Percentiles rank a stretch among this genome's conserved stretches.
Conservation (phyloP, 2,329 filamentous ascomycete genomes). For the Polytolypa hystricis region DNA sequence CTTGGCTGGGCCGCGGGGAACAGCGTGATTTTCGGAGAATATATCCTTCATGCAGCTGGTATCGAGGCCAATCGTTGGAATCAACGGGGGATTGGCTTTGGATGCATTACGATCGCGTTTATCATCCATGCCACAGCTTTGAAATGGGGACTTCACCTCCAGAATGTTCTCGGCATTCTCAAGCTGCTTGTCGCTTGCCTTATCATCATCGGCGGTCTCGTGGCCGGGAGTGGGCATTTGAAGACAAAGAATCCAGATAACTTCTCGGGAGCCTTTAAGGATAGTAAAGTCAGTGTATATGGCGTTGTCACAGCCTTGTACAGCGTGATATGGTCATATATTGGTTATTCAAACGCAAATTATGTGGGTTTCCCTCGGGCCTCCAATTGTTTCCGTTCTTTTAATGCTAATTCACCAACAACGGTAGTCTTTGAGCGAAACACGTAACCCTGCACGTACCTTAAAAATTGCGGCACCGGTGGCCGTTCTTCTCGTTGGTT, state of each 20-base stretch:
- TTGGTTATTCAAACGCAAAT: conserved; percentile 52
- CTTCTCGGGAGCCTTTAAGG: conserved; percentile 29
- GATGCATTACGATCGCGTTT: conserved; percentile 38
- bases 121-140: conserved; percentile 38
- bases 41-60: conserved; percentile 38
- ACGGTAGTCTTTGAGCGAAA: conserved; percentile 39
- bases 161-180: conserved; percentile 39
- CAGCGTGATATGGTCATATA: conserved; percentile 51
- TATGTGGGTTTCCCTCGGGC: conserved; percentile 34
- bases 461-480: conserved; percentile 46
- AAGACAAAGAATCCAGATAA: conserved; percentile 27
- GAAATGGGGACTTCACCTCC: conserved; percentile 37
- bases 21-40: conserved; percentile 42
- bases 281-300: conserved; percentile 26
- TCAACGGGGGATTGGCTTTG: conserved; percentile 38
- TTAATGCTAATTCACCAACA: conserved; percentile 14
- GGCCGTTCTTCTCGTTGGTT: conserved; percentile 43
- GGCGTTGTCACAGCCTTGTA: conserved; percentile 50
- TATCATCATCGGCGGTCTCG: conserved; percentile 34
- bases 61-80: conserved; percentile 37
- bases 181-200: conserved; percentile 41
- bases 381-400: not conserved
- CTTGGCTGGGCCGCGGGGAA: conserved; percentile 44
- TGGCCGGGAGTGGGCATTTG: conserved; percentile 29
- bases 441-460: conserved; percentile 46